phyloP scores from a whole-genome alignment of 768 basidiomycete genomes.

The Boletus reticuloceps region DNA sequence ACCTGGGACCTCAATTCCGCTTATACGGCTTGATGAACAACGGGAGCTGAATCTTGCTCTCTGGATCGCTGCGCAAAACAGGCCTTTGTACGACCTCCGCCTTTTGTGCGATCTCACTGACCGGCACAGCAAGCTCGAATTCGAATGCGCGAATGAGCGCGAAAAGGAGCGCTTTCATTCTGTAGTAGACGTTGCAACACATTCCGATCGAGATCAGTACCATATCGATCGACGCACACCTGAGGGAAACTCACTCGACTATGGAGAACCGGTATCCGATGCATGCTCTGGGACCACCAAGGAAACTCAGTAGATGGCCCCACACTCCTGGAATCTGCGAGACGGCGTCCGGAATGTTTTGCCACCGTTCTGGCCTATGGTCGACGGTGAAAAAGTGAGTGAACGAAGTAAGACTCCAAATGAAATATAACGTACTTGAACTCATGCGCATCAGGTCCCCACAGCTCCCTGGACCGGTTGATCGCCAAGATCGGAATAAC shows the following conservation, averaged over 20 bases:
- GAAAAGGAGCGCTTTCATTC: constrained; percentile 8
- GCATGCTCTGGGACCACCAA: constrained; percentile 63
- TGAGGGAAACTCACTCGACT: constrained; percentile 43
- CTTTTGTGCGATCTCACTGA: neutral
- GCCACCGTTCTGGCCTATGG: constrained; percentile 65
- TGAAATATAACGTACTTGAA: constrained; percentile 46
- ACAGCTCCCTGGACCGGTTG: constrained; percentile 51
- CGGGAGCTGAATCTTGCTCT: neutral
- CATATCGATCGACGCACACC: too few species aligned
- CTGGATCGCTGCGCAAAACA: constrained; percentile 5
- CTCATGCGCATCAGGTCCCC: constrained; percentile 60
- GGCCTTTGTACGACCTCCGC: neutral
- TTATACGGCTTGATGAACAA: constrained; percentile 7
- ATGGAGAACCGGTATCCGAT: constrained; percentile 69
- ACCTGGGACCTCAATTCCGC: neutral
- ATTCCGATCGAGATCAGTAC: neutral
- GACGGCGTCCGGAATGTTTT: constrained; percentile 42
- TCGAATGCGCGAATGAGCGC: constrained; percentile 10
- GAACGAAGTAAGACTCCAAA: neutral
- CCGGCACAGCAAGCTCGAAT: constrained; percentile 7
- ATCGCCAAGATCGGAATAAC: constrained; percentile 53
- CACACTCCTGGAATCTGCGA: constrained; percentile 56
- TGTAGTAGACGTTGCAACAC: neutral
- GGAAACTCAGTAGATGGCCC: constrained; percentile 58
- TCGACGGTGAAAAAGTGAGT: neutral